Evolutionary conservation across 2,329 filamentous ascomycete species (phyloP).

Genomic region (Colletotrichum sp.): DNA sequence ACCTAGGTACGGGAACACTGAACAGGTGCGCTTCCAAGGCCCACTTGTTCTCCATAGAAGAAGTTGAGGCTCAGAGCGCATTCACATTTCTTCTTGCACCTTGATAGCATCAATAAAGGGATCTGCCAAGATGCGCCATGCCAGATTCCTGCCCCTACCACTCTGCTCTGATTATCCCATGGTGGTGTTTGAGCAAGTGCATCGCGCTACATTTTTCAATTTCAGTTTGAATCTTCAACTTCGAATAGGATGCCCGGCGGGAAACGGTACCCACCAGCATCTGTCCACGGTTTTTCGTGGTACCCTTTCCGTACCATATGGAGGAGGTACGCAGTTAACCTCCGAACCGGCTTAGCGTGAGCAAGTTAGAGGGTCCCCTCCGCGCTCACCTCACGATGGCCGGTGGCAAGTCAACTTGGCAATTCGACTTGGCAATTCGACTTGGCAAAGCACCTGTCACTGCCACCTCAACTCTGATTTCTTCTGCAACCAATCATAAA

Average conservation of each 20-base stretch:
- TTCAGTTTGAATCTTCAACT: not conserved
- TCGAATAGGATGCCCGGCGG: not conserved
- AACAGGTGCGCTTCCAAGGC: not conserved
- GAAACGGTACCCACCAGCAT: not conserved
- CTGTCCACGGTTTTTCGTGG: not conserved
- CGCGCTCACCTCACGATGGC: not conserved
- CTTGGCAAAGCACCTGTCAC: not conserved
- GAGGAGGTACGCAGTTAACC: not conserved
- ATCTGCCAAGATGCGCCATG: not conserved
- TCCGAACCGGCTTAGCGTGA: not conserved
- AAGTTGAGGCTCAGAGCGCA: not conserved
- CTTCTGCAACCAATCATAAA: not conserved
- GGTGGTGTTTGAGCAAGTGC: not conserved
- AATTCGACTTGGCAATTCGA: not conserved
- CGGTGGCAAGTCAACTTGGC: not conserved
- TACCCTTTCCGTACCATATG: not conserved
- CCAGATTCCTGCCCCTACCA: not conserved
- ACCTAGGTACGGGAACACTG: not conserved
- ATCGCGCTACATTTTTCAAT: not conserved
- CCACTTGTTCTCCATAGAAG: not conserved
- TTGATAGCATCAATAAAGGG: not conserved
- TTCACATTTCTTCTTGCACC: not conserved
- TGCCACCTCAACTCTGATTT: not conserved
- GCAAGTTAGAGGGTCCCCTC: conserved; percentile 1
- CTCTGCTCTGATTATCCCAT: not conserved